Base-by-base conservation (phyloP, 2,329 filamentous ascomycete genomes). In the Tolypocladium tundrense region DNA sequence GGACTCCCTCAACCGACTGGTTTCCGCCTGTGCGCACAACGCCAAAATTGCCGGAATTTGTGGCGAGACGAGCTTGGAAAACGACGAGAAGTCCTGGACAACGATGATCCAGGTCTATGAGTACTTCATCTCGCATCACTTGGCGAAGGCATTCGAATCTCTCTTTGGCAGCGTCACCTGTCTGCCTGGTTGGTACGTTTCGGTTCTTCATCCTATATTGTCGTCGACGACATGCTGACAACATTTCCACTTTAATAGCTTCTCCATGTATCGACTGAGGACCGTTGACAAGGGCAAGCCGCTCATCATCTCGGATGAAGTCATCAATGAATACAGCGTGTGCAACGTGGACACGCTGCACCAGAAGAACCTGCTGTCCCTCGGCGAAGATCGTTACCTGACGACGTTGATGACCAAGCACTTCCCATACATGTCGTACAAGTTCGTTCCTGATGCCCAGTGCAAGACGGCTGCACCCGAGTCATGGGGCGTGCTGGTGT, bases 71-170 rank as follows among this genome's bases (percentile, higher is more conserved):
- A 94, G 88, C 72, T 79, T 99, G 67, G 90, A 97, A 71, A 99
- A 99, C 68, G 93, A 97, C 72, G 91, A 97, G 67, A 83, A 87
- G 64, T 92, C 87, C 67, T 97, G 92, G 91, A 96, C 91, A 90
- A 99, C 94, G 14, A 99, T 99, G 94, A 99, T 99, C 68, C 94
- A 99, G 73, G 94, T 99, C 63, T 99, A 99, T 76, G 94, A 99
- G 73, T 99, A 99, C 79, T 99, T 92, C 73, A 99, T 99, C 69
- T 97, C 94, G 37, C 94, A 99, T 80, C 89, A 99, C 74, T 77
- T 99, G 71, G 81, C 94, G 57, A 99, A 99, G 78, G 91, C 94
- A 61, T 99, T 99, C 70, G 94, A 99, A 72, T 97, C 91, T 60
- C 84, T 99, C 60, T 99, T 99, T 69, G 94, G 92, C 69, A 96